Conservation (phyloP, 352 stramenopile species). For the Pythium monospermum region DNA sequence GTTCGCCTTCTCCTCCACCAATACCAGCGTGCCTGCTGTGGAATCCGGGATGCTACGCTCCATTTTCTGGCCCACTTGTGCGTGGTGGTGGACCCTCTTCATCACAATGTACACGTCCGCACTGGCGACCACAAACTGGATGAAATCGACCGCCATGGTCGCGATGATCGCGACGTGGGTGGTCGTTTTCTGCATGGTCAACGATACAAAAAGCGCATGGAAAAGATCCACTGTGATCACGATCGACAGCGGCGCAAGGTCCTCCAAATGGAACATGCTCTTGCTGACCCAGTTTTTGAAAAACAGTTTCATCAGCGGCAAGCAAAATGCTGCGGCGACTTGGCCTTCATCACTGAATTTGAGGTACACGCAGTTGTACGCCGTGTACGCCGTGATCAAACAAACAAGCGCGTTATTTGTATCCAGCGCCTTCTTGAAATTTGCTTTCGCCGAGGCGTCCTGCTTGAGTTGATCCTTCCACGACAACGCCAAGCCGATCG, state of each 20-base stretch:
- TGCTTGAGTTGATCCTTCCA: not conserved
- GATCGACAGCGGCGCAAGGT: not conserved
- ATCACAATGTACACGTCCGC: not conserved
- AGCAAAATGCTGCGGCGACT: not conserved
- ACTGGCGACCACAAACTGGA: not conserved
- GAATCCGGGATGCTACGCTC: not conserved
- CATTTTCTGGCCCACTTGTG: not conserved
- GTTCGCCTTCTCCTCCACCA: too few species aligned
- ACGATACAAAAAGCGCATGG: not conserved
- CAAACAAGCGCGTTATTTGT: too few species aligned
- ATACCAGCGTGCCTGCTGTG: not conserved
- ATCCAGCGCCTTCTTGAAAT: too few species aligned
- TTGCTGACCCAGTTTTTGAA: conserved; percentile 1
- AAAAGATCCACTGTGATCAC: conserved; percentile 4
- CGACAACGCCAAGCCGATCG: not conserved
- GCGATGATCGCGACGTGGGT: not conserved
- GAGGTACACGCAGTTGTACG: not conserved
- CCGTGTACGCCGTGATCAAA: not conserved
- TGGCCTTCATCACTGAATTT: not conserved
- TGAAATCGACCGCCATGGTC: not conserved
- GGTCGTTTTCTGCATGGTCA: not conserved
- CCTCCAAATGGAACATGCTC: not conserved
- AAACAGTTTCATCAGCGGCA: not conserved
- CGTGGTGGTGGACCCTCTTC: not conserved
- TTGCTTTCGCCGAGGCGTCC: not conserved